These are phyloP conservation scores for Eimeria necatrix DNA, from an alignment of 169 alveolate species.

Conservation along the genomic window DNA sequence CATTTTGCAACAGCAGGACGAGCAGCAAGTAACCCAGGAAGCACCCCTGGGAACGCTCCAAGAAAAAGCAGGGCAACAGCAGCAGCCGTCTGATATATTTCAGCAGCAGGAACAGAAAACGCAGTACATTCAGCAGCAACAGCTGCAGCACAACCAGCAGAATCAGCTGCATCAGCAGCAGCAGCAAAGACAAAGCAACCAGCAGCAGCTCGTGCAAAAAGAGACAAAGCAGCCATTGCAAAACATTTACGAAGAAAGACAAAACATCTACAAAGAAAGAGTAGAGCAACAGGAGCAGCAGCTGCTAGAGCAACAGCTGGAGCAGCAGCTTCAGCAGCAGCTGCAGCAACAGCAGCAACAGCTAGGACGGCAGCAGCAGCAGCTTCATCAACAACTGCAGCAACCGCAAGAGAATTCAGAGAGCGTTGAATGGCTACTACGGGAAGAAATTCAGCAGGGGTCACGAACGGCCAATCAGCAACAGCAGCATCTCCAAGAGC, in stretches of 20 bases:
- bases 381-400: background rate
- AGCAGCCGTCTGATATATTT: background rate
- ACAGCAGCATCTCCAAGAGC: background rate
- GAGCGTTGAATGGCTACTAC: background rate
- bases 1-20: background rate
- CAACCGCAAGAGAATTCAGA: background rate
- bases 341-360: background rate
- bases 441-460: background rate
- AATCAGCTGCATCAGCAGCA: background rate
- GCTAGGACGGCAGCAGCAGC: background rate
- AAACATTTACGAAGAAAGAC: background rate
- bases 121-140: background rate
- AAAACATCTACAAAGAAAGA: background rate
- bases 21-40: background rate
- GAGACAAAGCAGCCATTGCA: background rate
- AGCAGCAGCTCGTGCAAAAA: slow-evolving; percentile 22
- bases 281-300: background rate
- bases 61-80: background rate
- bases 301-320: background rate
- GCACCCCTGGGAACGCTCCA: background rate
- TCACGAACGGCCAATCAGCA: background rate
- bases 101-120: slow-evolving; percentile 1
- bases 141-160: background rate
- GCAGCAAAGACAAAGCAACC: background rate
- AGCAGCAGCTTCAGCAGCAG: background rate